Evolutionary conservation across 495 filamentous ascomycete genomes (phyloP).

Genomic region (Tuber magnatum): DNA sequence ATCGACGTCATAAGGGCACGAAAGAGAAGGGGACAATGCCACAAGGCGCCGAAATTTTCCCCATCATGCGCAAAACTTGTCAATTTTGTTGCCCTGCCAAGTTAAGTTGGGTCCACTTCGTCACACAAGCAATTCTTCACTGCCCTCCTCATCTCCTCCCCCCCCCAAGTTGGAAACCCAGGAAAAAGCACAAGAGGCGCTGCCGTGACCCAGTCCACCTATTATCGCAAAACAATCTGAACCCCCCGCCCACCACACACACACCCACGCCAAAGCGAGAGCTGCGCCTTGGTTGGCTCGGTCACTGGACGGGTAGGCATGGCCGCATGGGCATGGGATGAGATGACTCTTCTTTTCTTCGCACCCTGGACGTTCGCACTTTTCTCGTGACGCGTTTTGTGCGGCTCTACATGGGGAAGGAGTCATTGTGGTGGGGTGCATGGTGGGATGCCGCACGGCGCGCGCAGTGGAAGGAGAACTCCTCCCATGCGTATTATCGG

Average conservation of each 20-base stretch:
- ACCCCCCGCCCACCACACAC: not conserved
- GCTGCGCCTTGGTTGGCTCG: conserved; percentile 2
- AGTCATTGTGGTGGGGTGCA: conserved; percentile 4
- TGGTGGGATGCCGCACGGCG: not conserved
- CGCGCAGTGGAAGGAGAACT: not conserved
- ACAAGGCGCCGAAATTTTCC: not conserved
- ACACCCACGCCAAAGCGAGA: not conserved
- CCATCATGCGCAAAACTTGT: not conserved
- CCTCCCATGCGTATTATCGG: not conserved
- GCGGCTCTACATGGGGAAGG: not conserved
- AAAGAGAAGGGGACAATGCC: not conserved
- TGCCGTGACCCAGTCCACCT: not conserved
- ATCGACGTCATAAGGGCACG: not conserved
- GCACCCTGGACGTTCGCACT: not conserved
- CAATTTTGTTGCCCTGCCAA: not conserved
- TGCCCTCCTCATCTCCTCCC: not conserved
- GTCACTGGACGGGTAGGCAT: not conserved
- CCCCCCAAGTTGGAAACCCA: too few species aligned
- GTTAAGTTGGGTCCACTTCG: conserved; percentile 1
- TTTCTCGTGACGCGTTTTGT: not conserved
- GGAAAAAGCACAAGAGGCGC: not conserved
- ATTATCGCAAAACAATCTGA: not conserved
- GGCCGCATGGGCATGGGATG: not conserved
- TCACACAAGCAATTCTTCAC: not conserved
- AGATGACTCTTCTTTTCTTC: conserved; percentile 1